phyloP scores from a whole-genome alignment of 148 eudicot genomes.

The Diospyros kaki region DNA sequence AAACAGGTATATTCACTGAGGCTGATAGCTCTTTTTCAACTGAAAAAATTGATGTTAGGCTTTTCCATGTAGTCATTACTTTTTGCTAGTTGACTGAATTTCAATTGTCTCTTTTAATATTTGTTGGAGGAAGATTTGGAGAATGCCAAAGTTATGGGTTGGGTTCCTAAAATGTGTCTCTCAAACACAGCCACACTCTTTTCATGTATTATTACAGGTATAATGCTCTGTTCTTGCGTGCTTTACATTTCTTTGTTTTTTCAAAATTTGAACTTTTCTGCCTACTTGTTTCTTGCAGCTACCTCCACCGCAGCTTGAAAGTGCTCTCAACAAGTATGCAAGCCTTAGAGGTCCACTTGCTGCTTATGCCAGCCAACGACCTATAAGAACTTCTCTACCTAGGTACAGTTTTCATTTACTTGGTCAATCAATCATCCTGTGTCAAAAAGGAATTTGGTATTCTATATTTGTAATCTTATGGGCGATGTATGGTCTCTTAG shows the following conservation, averaged over 20 bases:
- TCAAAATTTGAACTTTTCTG: background rate
- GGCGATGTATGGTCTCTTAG: background rate
- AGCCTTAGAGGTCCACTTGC: conserved; percentile 71
- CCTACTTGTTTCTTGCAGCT: conserved; percentile 48
- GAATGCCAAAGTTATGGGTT: conserved; percentile 90
- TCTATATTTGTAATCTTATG: background rate
- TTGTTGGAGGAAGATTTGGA: conserved; percentile 65
- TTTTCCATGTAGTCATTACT: conserved; percentile 7
- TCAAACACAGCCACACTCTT: conserved; percentile 96
- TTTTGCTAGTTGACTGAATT: background rate
- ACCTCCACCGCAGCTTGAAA: conserved; percentile 88
- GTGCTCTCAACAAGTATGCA: conserved; percentile 77
- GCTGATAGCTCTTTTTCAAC: conserved; percentile 8
- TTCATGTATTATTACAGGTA: conserved; percentile 77
- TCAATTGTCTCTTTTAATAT: conserved; percentile 13
- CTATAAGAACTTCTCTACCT: conserved; percentile 51
- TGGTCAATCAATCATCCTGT: background rate
- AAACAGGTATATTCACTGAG: conserved; percentile 55
- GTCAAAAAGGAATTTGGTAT: background rate
- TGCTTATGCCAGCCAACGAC: conserved; percentile 70
- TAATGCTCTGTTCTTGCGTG: background rate
- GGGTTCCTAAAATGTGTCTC: conserved; percentile 93
- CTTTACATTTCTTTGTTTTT: background rate
- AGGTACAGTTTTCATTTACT: conserved; percentile 40
- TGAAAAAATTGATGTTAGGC: background rate